These are phyloP conservation scores for Phialophora macrospora DNA, from an alignment of 2,329 filamentous ascomycete species.

Conservation along the genomic window DNA sequence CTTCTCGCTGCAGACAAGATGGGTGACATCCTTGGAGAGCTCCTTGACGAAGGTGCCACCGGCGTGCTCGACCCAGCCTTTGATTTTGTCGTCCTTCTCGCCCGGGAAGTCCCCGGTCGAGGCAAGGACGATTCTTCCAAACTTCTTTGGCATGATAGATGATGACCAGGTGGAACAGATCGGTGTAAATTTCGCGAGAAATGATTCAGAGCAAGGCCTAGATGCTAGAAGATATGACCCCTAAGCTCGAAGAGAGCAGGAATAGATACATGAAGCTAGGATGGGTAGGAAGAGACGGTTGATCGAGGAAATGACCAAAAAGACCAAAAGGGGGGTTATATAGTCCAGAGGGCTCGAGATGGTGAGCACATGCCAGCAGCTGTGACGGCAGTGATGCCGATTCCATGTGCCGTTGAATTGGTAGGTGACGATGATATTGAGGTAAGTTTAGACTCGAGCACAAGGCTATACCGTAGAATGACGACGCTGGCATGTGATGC, in stretches of 20 bases:
- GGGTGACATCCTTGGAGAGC: slow-evolving; percentile 66
- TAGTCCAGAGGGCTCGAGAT: neutral
- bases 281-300: neutral
- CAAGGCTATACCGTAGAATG: neutral
- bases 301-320: neutral
- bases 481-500: neutral
- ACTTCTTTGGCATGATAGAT: slow-evolving; percentile 40
- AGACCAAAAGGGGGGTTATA: neutral
- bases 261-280: slow-evolving; percentile 2
- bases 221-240: neutral
- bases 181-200: neutral
- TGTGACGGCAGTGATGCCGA: neutral
- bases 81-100: slow-evolving; percentile 61
- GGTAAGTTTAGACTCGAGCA: neutral
- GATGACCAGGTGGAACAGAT: neutral
- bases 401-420: neutral
- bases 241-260: slow-evolving; percentile 1
- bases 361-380: slow-evolving; percentile 4
- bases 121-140: slow-evolving; percentile 62
- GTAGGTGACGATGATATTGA: neutral
- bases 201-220: neutral
- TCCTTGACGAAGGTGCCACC: slow-evolving; percentile 63
- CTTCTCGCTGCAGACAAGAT: slow-evolving; percentile 70
- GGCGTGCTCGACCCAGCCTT: slow-evolving; percentile 67
- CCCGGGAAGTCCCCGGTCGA: slow-evolving; percentile 62